These are phyloP conservation scores for Penicillium sp. DNA, from an alignment of 2,329 filamentous ascomycete species.

Conservation along the genomic window DNA sequence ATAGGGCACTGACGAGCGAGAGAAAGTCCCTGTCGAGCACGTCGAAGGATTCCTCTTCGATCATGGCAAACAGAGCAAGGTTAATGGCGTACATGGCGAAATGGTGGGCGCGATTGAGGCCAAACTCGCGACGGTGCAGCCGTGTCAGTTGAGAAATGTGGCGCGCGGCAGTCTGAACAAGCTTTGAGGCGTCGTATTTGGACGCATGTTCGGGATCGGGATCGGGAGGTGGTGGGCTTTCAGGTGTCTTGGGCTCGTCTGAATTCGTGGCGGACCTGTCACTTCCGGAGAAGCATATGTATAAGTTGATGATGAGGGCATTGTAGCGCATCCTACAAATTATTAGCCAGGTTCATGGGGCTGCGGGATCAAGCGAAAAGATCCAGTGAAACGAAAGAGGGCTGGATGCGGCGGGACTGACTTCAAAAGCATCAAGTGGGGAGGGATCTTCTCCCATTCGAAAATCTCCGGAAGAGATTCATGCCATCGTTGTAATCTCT, in stretches of 20 bases:
- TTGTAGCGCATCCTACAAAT: constrained; percentile 31
- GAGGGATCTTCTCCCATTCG: constrained; percentile 21
- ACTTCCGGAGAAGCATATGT: constrained; percentile 25
- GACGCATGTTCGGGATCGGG: constrained; percentile 7
- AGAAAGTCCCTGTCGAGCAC: constrained; percentile 33
- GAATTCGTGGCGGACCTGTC: constrained; percentile 11
- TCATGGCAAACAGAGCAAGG: constrained; percentile 31
- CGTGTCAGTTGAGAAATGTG: constrained; percentile 26
- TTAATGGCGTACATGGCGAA: constrained; percentile 37
- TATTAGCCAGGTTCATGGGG: background rate
- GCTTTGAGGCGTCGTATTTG: constrained; percentile 19
- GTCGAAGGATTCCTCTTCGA: constrained; percentile 26
- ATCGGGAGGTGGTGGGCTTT: constrained; percentile 21
- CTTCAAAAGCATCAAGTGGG: constrained; percentile 32
- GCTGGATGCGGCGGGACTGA: constrained; percentile 8
- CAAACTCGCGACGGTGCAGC: constrained; percentile 29
- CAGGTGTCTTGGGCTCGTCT: constrained; percentile 24
- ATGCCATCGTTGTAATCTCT: constrained; percentile 27
- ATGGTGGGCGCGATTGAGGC: constrained; percentile 31
- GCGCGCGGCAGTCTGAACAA: constrained; percentile 27
- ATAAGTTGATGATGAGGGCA: constrained; percentile 31
- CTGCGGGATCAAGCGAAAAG: too few species aligned
- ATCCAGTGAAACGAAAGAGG: too few species aligned
- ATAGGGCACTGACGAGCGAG: constrained; percentile 29
- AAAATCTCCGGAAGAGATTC: constrained; percentile 21